Base-by-base conservation (phyloP, 2,329 filamentous ascomycete species). In the Penicillium expansum region DNA sequence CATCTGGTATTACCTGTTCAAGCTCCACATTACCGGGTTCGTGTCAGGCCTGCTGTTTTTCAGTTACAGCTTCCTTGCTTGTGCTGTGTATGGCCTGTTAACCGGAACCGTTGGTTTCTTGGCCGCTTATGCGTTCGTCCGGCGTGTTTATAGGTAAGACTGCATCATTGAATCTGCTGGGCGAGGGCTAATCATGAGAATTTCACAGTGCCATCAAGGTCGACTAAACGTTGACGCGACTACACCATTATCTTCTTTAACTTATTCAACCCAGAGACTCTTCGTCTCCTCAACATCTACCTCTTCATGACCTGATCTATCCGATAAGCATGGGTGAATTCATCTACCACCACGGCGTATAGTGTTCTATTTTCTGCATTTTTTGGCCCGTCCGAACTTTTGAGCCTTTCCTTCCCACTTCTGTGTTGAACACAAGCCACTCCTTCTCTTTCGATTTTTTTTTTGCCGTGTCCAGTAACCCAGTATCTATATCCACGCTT, bases 71-170 rank as follows among this genome's bases (percentile, higher is more conserved):
- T 87, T 90, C 69, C 83, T 95, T 66, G 90, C 89, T 1, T 95
- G 90, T 72, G 82, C 84, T 43, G 86, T 94, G 4, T 96, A 94
- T 71, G 90, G 88, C 1, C 77, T 96, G 48, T 77, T 94, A 61
- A 91, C 87, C 10, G 91, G 91, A 24, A 95, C 91, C 0, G 83
- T 96, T 53, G 91, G 91, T 2, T 95, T 95, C 73, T 73, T 96
- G 74, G 87, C 89, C 39, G 88, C 90, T 6, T 95, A 94, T 77
- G 84, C 87, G 1, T 96, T 96, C 79, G 85, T 96, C 54, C 81
- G 90, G 69, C 84, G 87, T 70, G 92, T 96, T 69, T 96, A 94
- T 72, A 85, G 85, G 86, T 90, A 72, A 77, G 85, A 77, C 10
- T 8, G 20, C 53, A 27, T 24, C 33, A 55, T 39, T 29, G n/a